Conservation (phyloP, 495 filamentous ascomycete species). For the Chlorociboria aeruginascens region DNA sequence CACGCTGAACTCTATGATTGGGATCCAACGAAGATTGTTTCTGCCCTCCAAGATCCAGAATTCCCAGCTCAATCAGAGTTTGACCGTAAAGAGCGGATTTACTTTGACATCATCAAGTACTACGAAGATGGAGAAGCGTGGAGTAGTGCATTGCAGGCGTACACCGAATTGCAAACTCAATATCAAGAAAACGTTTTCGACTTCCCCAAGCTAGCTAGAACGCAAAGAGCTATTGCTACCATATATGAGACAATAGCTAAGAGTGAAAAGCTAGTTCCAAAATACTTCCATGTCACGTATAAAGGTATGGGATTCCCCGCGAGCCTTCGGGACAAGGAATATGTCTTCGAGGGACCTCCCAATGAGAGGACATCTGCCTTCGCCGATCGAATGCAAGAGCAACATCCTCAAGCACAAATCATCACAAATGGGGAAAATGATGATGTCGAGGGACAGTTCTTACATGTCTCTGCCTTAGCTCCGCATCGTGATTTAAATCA, state of each 20-base stretch:
- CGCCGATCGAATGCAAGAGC: conserved; percentile 84
- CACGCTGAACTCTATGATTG: conserved; percentile 92
- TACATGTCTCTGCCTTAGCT: conserved; percentile 71
- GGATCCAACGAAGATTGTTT: conserved; percentile 60
- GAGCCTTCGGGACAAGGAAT: conserved; percentile 77
- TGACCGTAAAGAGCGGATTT: conserved; percentile 84
- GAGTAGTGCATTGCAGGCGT: conserved; percentile 80
- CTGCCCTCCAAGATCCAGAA: conserved; percentile 55
- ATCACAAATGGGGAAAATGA: conserved; percentile 53
- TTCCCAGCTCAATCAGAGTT: conserved; percentile 82
- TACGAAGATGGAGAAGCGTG: conserved; percentile 90
- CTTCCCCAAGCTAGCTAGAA: conserved; percentile 78
- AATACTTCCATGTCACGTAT: conserved; percentile 89
- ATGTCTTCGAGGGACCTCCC: conserved; percentile 74
- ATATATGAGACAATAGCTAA: conserved; percentile 83
- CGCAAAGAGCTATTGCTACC: conserved; percentile 83
- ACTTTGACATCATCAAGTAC: conserved; percentile 86
- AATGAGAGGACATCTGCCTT: conserved; percentile 70
- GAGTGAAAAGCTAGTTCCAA: conserved; percentile 61
- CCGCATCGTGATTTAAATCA: conserved; percentile 72
- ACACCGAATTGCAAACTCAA: conserved; percentile 78
- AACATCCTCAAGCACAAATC: conserved; percentile 81
- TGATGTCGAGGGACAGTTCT: conserved; percentile 84
- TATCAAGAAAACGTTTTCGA: conserved; percentile 87
- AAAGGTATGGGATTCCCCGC: conserved; percentile 82